Percentiles rank a stretch among this genome's conserved stretches.
These are phyloP conservation scores for Jacaranda copaia DNA, from an alignment of 257 asterid genomes.

Conservation along the genomic window DNA sequence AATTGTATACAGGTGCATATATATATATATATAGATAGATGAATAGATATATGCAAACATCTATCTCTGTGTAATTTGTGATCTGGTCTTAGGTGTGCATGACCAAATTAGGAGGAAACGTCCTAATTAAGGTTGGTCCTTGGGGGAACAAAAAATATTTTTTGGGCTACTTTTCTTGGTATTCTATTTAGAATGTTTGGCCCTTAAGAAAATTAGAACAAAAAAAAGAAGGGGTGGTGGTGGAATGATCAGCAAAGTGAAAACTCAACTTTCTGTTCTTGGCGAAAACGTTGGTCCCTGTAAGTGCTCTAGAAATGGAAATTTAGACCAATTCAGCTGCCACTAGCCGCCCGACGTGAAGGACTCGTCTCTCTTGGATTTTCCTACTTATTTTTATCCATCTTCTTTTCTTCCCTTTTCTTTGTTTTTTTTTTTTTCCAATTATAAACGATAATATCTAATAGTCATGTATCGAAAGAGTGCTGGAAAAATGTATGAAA, in stretches of 20 bases:
- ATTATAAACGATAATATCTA: too few species aligned
- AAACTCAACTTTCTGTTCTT: background rate
- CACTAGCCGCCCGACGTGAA: conserved; percentile 22
- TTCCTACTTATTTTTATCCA: background rate
- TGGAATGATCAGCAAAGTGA: background rate
- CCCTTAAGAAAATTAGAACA: background rate
- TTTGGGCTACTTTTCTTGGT: conserved; percentile 30
- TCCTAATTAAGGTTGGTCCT: conserved; percentile 1
- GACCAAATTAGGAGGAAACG: conserved; percentile 15
- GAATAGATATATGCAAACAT: too few species aligned
- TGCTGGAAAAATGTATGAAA: too few species aligned
- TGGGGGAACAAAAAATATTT: background rate
- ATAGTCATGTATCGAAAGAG: too few species aligned
- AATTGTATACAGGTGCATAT: background rate
- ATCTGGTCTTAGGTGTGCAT: background rate
- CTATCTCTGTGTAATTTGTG: too few species aligned
- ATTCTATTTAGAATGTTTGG: background rate
- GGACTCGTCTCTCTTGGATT: background rate
- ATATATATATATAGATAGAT: conserved; percentile 1
- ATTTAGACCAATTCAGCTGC: conserved; percentile 36
- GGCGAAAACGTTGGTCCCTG: background rate
- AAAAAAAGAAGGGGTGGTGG: too few species aligned
- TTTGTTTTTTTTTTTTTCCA: too few species aligned
- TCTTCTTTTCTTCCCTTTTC: too few species aligned
- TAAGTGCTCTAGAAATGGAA: background rate